A percentile compares a stretch with the other conserved stretches of the same genome.
Evolutionary conservation across 2,329 filamentous ascomycete genomes (phyloP).

Genomic region (Arthrobotrys conoides): DNA sequence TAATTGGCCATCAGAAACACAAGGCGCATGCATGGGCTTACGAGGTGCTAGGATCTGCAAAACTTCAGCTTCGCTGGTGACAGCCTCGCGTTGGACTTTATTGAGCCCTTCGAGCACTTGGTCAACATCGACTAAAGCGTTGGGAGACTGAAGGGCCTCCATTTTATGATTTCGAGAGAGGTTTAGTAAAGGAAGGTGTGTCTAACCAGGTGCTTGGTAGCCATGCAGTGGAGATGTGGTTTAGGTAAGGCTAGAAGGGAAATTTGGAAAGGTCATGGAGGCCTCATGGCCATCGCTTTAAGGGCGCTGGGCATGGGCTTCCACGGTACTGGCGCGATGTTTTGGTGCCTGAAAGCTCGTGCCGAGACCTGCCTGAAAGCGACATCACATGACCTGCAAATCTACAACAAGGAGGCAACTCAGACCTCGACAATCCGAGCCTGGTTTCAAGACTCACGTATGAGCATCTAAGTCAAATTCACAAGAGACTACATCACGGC

Average conservation of each 20-base stretch:
- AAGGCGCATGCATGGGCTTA: conserved; percentile 67
- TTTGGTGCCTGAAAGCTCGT: conserved; percentile 52
- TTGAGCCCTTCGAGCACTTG: conserved; percentile 76
- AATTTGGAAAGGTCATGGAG: background rate
- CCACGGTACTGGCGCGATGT: conserved; percentile 48
- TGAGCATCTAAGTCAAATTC: too few relatives aligned
- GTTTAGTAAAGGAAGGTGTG: conserved; percentile 1
- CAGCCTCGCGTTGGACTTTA: conserved; percentile 75
- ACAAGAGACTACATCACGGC: background rate
- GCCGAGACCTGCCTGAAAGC: too few relatives aligned
- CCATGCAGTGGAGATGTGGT: conserved; percentile 12
- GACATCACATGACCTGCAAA: conserved; percentile 35
- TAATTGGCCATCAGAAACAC: background rate
- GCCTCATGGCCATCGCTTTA: background rate
- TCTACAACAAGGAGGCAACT: conserved; percentile 1
- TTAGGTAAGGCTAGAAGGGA: background rate
- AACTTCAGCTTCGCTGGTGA: conserved; percentile 73
- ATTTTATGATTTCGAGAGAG: background rate
- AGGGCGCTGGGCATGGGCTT: background rate
- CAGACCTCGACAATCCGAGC: background rate
- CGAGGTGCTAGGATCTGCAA: conserved; percentile 77
- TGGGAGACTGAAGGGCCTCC: conserved; percentile 1
- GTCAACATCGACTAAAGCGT: conserved; percentile 68
- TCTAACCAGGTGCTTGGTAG: background rate
- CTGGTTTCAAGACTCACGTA: too few relatives aligned